These are phyloP conservation scores for Ceratocystis colombiana DNA, from an alignment of 2,329 filamentous ascomycete species.

Conservation along the genomic window DNA sequence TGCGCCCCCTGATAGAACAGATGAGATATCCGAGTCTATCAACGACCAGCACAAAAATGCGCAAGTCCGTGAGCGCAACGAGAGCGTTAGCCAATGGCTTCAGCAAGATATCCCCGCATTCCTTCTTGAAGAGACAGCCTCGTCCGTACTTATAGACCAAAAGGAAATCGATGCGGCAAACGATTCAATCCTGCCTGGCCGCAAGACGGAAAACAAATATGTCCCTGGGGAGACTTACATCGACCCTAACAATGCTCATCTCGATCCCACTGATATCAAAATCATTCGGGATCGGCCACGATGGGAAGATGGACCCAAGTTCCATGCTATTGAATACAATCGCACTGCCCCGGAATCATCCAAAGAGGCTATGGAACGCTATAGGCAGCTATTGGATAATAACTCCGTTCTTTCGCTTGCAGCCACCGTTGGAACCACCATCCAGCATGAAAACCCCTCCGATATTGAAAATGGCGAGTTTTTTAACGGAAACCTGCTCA, in stretches of 20 bases:
- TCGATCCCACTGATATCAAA: slow-evolving; percentile 39
- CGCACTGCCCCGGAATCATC: slow-evolving; percentile 34
- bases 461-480: slow-evolving; percentile 44
- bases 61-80: slow-evolving; percentile 39
- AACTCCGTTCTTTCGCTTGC: slow-evolving; percentile 51
- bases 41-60: slow-evolving; percentile 41
- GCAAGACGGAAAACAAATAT: slow-evolving; percentile 42
- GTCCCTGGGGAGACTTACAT: slow-evolving; percentile 44
- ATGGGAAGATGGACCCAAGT: slow-evolving; percentile 42
- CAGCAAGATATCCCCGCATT: not conserved
- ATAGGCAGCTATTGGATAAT: slow-evolving; percentile 43
- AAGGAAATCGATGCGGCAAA: slow-evolving; percentile 8
- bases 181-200: slow-evolving; percentile 36
- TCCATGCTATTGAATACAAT: slow-evolving; percentile 37
- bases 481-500: slow-evolving; percentile 52
- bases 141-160: slow-evolving; percentile 5
- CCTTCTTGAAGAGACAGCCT: not conserved
- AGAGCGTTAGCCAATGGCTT: slow-evolving; percentile 44
- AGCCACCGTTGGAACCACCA: slow-evolving; percentile 56
- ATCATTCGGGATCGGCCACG: slow-evolving; percentile 38
- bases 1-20: slow-evolving; percentile 16
- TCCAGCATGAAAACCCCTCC: slow-evolving; percentile 52
- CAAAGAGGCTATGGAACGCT: slow-evolving; percentile 40
- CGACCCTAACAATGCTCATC: slow-evolving; percentile 34
- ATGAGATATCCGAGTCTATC: slow-evolving; percentile 35